Evolutionary conservation across 345 rosid genomes (phyloP).

Genomic region (Geranium rotundifolium): DNA sequence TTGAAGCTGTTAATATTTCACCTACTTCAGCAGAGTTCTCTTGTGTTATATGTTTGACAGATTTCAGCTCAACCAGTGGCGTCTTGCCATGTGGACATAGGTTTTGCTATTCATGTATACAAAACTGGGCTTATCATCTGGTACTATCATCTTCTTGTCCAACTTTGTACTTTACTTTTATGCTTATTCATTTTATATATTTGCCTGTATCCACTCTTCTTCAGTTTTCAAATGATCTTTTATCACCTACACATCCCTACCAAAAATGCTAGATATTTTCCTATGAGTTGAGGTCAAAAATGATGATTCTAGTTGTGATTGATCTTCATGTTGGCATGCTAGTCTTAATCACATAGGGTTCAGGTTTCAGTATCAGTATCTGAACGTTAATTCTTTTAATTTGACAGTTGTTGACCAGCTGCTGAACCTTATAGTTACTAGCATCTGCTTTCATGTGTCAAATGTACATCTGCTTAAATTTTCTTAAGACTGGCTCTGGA

Average conservation of each 20-base stretch:
- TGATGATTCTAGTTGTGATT: background rate
- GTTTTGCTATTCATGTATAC: slow-evolving; percentile 88
- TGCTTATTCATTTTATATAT: slow-evolving; percentile 1
- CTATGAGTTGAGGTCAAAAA: background rate
- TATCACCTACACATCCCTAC: background rate
- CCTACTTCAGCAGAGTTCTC: slow-evolving; percentile 45
- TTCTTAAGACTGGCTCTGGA: background rate
- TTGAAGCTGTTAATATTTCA: slow-evolving; percentile 12
- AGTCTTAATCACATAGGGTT: background rate
- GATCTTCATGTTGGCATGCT: no score
- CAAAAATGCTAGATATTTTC: background rate
- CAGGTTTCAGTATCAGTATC: background rate
- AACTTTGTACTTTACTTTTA: background rate
- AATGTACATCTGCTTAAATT: background rate
- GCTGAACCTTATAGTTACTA: background rate
- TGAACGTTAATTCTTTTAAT: background rate
- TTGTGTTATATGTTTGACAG: slow-evolving; percentile 90
- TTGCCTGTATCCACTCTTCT: background rate
- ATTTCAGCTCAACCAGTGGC: slow-evolving; percentile 78
- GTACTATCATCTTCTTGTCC: slow-evolving; percentile 25
- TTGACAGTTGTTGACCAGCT: background rate
- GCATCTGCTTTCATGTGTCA: background rate
- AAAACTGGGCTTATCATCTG: slow-evolving; percentile 69
- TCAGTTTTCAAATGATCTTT: background rate
- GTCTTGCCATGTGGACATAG: slow-evolving; percentile 87